Evolutionary conservation across 176 grass and related monocot species (phyloP).

Genomic region (Oryza australiensis): DNA sequence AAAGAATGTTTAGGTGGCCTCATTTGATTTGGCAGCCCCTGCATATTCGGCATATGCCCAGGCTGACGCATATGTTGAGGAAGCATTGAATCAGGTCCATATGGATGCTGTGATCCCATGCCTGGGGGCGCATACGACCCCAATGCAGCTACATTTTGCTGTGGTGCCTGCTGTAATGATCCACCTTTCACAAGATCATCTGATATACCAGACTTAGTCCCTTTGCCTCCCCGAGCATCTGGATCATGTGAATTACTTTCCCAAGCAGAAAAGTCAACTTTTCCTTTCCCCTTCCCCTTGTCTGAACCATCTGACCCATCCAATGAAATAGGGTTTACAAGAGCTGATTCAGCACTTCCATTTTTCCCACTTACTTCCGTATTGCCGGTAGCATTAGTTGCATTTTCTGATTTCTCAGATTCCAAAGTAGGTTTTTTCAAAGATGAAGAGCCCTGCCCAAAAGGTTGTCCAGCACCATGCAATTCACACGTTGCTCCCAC

Average conservation of each 20-base stretch:
- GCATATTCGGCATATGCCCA: constrained; percentile 40
- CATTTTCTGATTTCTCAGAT: constrained; percentile 42
- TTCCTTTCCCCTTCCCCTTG: constrained; percentile 13
- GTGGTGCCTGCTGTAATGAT: constrained; percentile 36
- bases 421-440: constrained; percentile 14
- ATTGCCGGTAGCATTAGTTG: constrained; percentile 32
- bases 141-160: constrained; percentile 31
- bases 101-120: constrained; percentile 37
- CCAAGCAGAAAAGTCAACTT: constrained; percentile 31
- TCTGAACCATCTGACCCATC: constrained; percentile 26
- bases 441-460: constrained; percentile 21
- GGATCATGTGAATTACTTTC: constrained; percentile 38
- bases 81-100: constrained; percentile 40
- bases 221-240: constrained; percentile 23
- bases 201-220: constrained; percentile 28
- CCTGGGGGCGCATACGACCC: constrained; percentile 36
- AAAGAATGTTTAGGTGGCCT: constrained; percentile 43
- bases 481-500: background rate
- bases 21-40: constrained; percentile 45
- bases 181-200: constrained; percentile 43
- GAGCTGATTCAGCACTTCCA: constrained; percentile 29
- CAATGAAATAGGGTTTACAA: constrained; percentile 31
- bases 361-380: constrained; percentile 30
- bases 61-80: constrained; percentile 49
- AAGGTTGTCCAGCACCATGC: constrained; percentile 23